These are phyloP conservation scores for Aspergillus fischeri DNA, from an alignment of 2,329 filamentous ascomycete genomes.

Conservation along the genomic window DNA sequence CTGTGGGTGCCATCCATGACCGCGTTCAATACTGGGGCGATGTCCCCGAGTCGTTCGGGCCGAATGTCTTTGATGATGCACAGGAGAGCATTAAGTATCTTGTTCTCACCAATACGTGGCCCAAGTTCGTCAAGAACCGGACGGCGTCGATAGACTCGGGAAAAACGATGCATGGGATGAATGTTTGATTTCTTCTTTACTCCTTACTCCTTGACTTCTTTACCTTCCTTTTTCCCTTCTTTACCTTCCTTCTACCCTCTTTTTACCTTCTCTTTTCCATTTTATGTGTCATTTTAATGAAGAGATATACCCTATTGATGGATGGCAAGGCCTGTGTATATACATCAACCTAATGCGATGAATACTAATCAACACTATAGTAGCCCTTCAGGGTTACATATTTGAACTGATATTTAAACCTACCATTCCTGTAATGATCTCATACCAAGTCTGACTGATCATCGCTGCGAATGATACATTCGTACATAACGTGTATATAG, in stretches of 20 bases:
- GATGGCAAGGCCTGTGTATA: neutral
- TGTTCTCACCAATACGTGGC: constrained; percentile 66
- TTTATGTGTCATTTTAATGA: neutral
- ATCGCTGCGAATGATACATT: too few relatives aligned
- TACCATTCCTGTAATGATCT: too few relatives aligned
- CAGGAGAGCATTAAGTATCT: constrained; percentile 62
- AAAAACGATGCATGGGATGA: constrained; percentile 2
- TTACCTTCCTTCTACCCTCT: too few relatives aligned
- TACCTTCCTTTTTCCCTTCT: too few relatives aligned
- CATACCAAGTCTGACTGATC: too few relatives aligned
- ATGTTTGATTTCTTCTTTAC: neutral
- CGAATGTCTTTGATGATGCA: constrained; percentile 55
- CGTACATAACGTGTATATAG: too few relatives aligned
- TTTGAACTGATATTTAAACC: too few relatives aligned
- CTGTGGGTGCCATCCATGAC: constrained; percentile 19
- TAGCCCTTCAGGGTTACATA: neutral
- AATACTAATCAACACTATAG: neutral
- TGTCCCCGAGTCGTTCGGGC: constrained; percentile 46
- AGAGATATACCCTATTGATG: neutral
- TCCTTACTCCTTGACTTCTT: neutral
- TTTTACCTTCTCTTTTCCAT: neutral
- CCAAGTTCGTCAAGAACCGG: constrained; percentile 32
- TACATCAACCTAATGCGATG: neutral
- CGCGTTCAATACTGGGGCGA: constrained; percentile 31
- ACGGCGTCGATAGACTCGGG: constrained; percentile 16